These are phyloP conservation scores for Isatis tinctoria DNA, from an alignment of 345 rosid species.

Conservation along the genomic window DNA sequence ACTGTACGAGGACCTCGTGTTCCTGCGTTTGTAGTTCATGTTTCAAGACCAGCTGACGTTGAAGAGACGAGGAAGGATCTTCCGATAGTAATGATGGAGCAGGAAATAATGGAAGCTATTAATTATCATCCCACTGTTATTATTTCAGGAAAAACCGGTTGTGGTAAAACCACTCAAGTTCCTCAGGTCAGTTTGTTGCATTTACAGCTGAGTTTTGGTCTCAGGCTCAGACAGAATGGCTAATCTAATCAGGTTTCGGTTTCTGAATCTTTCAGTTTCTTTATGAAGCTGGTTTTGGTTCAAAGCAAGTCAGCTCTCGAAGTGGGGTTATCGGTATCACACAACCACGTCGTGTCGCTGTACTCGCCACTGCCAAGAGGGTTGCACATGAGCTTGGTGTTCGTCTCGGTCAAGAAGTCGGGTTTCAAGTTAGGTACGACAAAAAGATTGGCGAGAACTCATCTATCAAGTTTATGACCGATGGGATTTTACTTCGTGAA, in stretches of 20 bases:
- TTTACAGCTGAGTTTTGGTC: neutral
- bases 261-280: conserved; percentile 55
- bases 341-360: conserved; percentile 97
- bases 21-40: conserved; percentile 59
- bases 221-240: neutral
- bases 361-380: conserved; percentile 90
- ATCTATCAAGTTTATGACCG: conserved; percentile 93
- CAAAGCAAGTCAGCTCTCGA: conserved; percentile 38
- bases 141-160: conserved; percentile 89
- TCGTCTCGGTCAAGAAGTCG: conserved; percentile 78
- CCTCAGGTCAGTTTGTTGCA: conserved; percentile 64
- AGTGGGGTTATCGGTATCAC: conserved; percentile 89
- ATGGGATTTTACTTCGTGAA: conserved; percentile 91
- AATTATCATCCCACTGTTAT: conserved; percentile 25
- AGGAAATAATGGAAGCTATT: conserved; percentile 94
- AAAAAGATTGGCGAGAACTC: conserved; percentile 69
- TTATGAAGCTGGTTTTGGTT: conserved; percentile 91
- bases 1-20: conserved; percentile 26
- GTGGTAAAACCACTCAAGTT: conserved; percentile 97
- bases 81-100: conserved; percentile 98
- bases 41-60: conserved; percentile 64
- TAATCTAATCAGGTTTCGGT: neutral
- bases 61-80: conserved; percentile 75
- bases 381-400: conserved; percentile 93
- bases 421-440: conserved; percentile 95